Base-by-base conservation (phyloP, 1,139 yeast genomes). In the Trichomonascaceae sp. region DNA sequence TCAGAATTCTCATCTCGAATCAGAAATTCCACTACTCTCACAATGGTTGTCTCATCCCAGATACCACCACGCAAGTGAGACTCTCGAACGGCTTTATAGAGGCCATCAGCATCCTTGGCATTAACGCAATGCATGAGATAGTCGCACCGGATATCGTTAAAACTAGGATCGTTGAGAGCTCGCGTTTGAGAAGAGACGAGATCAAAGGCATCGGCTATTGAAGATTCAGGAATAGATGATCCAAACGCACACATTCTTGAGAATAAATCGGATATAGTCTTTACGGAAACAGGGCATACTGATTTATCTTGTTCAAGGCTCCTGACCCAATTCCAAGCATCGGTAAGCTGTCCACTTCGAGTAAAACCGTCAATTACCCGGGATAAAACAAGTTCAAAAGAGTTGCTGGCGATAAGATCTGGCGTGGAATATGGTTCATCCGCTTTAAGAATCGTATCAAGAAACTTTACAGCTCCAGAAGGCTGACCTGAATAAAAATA, bases 301-400 rank as follows among this genome's bases (percentile, higher is more conserved):
- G 60, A 45, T 3, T 50, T 48, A 50, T 68, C 70, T 10, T 41
- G 30, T 19, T 62, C 65, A n/a, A 63, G 54, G 24, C 61, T 49
- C 48, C 60, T 58, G 27, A 69, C 59, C 75, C 76, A 73, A 2
- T 59, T 58, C 66, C 71, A 65, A 6, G 72, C 71, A 3, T 69
- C 62, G 9, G 56, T 60, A 15, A 58, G 56, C 12, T 66, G 66
- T 1, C 70, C 70, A 13, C 47, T 30, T 3, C 57, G 19, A 3
- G 68, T 64, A 45, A 71, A 68, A 3, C 72, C 74, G 6, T 55
- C 52, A 9, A 68, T 54, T 5, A 70, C 57, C 5, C 59, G 58
- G 6, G 59, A 54, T 15, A 43, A 61, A 52, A 53, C 60, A 51
- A 8, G 41, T 17, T 24, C 53, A 39, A 54, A 44, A 45, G 15